Conservation (phyloP, 441 rosid species). For the Populus hybrid region DNA sequence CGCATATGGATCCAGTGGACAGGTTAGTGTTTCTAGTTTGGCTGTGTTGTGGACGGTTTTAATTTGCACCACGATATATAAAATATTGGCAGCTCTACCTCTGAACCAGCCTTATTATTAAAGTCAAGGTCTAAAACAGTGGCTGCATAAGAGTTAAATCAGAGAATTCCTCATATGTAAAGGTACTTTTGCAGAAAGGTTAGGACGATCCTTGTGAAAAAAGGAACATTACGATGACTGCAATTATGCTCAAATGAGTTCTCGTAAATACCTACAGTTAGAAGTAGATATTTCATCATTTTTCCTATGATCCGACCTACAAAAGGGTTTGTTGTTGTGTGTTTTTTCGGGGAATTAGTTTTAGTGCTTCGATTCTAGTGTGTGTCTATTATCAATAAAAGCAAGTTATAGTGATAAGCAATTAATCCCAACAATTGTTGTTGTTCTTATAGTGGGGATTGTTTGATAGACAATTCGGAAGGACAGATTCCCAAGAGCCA, state of each 20-base stretch:
- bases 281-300: background rate
- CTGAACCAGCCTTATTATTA: background rate
- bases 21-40: slow-evolving; percentile 40
- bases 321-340: background rate
- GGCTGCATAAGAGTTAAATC: background rate
- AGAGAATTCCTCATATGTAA: background rate
- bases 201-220: background rate
- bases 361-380: no score
- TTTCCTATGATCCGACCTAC: background rate
- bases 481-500: slow-evolving; percentile 60
- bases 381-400: background rate
- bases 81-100: background rate
- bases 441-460: slow-evolving; percentile 66
- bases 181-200: background rate
- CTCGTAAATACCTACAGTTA: background rate
- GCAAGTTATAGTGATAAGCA: background rate
- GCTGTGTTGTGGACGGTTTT: background rate
- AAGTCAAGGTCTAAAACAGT: background rate
- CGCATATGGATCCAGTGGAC: slow-evolving; percentile 85
- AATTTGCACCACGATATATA: background rate
- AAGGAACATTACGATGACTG: background rate
- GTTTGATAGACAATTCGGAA: slow-evolving; percentile 80
- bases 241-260: background rate
- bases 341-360: no score
- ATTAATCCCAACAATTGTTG: slow-evolving; percentile 5